Evolutionary conservation across 2,329 filamentous ascomycete genomes (phyloP), one percentile per base, ranked within the genome.

Genomic region (Davidsoniella neocaledoniae): DNA sequence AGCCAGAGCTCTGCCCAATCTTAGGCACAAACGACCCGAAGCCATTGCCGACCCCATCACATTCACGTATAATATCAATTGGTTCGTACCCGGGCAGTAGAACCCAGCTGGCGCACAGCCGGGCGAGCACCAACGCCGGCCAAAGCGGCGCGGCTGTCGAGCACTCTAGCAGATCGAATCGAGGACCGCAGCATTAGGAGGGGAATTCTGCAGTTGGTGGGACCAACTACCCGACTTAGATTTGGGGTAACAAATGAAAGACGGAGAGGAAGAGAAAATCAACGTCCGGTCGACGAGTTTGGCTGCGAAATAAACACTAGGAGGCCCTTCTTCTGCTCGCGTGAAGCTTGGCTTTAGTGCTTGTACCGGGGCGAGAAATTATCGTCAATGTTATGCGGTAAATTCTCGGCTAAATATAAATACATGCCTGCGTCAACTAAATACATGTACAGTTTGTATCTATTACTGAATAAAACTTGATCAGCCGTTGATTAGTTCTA

Each of bases 111-210:
- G 29, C 38, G 51, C 43, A 25, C 47, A 46, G 42, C 51, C 48
- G 47, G 39, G 63, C 70, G 73, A 63, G 66, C 66, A 58, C 67
- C 67, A 61, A 68, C 65, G 59, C 71, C 68, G 63, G 67, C 67
- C 63, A 67, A 59, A 43, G 40, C 47, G 43, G 40, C 41, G 41
- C 47, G 41, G 47, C 47, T 49, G 40, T 49, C 68, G 63, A 78
- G 66, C 60, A 71, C 68, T 70, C 70, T 76, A 62, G 73, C 73
- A 64, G 77, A 77, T 69, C 72, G 75, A 69, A 81, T 68, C 66
- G 77, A 79, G 65, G 74, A 76, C 70, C 77, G 77, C 74, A 81
- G 73, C 77, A 81, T 81, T 70, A 33, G 47, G 50, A 10, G 39
- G 23, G 42, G 8, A 33, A 33, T 33, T 33, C 26, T 33, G 8